Percentiles rank a stretch among this genome's conserved stretches.
phyloP scores from a whole-genome alignment of 2,329 filamentous ascomycete species.

The Ophiostoma ulmi region DNA sequence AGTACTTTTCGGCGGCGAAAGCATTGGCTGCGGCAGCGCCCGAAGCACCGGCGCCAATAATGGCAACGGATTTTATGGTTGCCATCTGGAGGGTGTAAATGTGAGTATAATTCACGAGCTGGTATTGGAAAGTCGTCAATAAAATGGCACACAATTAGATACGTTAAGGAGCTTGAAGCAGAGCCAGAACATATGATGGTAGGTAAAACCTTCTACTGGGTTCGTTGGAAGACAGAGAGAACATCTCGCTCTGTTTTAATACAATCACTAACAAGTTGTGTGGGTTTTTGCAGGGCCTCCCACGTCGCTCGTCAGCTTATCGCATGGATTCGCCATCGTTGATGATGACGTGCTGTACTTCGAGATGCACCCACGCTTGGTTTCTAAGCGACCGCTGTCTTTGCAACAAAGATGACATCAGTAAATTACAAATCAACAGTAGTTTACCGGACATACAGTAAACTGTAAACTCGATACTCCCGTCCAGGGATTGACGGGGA shows the following conservation, averaged over 20 bases:
- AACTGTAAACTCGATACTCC: background rate
- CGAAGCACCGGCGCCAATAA: constrained; percentile 31
- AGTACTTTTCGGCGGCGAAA: constrained; percentile 42
- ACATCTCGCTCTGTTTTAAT: background rate
- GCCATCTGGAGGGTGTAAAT: constrained; percentile 16
- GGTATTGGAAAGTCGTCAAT: background rate
- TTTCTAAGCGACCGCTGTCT: background rate
- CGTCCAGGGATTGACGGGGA: background rate
- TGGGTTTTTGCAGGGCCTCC: background rate
- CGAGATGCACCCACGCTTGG: background rate
- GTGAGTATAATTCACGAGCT: too few species aligned
- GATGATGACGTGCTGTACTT: background rate
- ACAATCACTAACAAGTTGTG: background rate
- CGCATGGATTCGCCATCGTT: background rate
- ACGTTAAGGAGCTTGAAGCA: too few species aligned
- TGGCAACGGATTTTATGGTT: constrained; percentile 24
- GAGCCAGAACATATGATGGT: too few species aligned
- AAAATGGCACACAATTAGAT: too few species aligned
- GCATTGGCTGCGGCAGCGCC: constrained; percentile 46
- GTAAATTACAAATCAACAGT: background rate
- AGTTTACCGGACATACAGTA: background rate
- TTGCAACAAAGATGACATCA: background rate
- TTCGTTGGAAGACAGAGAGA: background rate
- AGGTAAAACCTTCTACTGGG: too few species aligned
- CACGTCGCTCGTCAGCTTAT: background rate